A percentile compares a stretch with the other conserved stretches of the same genome.
These are phyloP conservation scores for Diaporthe nobilis DNA, from an alignment of 2,329 filamentous ascomycete genomes.

Conservation along the genomic window DNA sequence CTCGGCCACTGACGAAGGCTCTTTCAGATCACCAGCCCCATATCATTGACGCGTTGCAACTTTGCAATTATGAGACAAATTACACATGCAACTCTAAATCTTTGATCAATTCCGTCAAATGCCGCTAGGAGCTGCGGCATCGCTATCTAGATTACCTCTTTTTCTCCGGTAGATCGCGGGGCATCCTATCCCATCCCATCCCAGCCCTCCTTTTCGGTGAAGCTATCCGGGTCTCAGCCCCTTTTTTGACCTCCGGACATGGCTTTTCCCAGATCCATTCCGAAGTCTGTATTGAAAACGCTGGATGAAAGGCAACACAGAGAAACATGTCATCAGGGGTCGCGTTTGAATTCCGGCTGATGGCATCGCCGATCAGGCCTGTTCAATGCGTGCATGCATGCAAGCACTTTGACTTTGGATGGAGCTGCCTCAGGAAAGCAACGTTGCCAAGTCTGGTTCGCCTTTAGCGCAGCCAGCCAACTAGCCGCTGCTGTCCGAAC, in stretches of 20 bases:
- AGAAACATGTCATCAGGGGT: constrained; percentile 1
- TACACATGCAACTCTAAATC: constrained; percentile 35
- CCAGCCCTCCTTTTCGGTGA: constrained; percentile 26
- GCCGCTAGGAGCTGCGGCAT: constrained; percentile 17
- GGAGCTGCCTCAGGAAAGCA: background rate
- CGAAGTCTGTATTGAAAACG: background rate
- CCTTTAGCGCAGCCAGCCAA: constrained; percentile 4
- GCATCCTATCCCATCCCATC: constrained; percentile 12
- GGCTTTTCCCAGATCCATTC: background rate
- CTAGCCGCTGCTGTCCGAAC: constrained; percentile 11
- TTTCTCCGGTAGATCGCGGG: constrained; percentile 27
- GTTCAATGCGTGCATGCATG: constrained; percentile 10
- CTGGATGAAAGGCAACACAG: background rate
- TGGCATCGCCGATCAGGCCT: constrained; percentile 19
- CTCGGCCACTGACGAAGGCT: background rate
- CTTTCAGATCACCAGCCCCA: constrained; percentile 20
- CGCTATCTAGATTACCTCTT: constrained; percentile 27
- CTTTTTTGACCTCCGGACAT: constrained; percentile 31
- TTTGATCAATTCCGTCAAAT: background rate
- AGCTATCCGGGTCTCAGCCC: constrained; percentile 29
- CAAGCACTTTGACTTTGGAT: constrained; percentile 15
- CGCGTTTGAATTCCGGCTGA: constrained; percentile 4
- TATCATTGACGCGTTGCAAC: constrained; percentile 26
- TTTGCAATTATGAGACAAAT: constrained; percentile 36
- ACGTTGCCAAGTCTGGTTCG: constrained; percentile 26